phyloP scores from a whole-genome alignment of 179 eudicot species.

The Drosera spatulata region DNA sequence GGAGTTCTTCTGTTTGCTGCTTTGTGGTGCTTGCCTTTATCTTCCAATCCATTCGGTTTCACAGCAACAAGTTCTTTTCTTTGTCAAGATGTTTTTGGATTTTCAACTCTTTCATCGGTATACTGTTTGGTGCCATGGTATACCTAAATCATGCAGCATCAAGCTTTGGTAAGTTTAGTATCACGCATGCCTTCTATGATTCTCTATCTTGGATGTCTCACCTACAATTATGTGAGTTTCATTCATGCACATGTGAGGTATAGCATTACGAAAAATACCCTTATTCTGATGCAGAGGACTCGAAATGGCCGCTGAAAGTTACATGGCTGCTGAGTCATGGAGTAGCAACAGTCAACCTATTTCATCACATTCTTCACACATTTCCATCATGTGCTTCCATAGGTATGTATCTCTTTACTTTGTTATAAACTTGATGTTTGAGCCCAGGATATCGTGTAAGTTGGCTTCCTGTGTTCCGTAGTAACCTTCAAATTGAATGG shows the following conservation, averaged over 20 bases:
- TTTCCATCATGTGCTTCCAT: conserved; percentile 90
- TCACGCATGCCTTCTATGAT: background rate
- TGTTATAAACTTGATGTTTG: no score
- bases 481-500: no score
- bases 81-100: conserved; percentile 8
- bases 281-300: conserved; percentile 20
- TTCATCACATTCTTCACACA: conserved; percentile 60
- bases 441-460: no score
- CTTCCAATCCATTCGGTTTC: conserved; percentile 15
- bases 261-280: background rate
- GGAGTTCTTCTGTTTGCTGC: conserved; percentile 60
- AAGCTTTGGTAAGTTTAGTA: conserved; percentile 31
- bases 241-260: background rate
- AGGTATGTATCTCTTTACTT: conserved; percentile 34
- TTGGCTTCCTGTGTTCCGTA: no score
- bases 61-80: conserved; percentile 14
- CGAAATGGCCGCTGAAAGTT: conserved; percentile 20
- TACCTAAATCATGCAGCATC: conserved; percentile 13
- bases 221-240: background rate
- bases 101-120: conserved; percentile 19
- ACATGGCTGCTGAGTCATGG: conserved; percentile 65
- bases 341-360: conserved; percentile 47
- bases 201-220: background rate
- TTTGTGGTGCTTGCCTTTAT: conserved; percentile 50
- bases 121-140: conserved; percentile 10